Conservation (phyloP, 2,329 filamentous ascomycete species). For the Aspergillus sp. region DNA sequence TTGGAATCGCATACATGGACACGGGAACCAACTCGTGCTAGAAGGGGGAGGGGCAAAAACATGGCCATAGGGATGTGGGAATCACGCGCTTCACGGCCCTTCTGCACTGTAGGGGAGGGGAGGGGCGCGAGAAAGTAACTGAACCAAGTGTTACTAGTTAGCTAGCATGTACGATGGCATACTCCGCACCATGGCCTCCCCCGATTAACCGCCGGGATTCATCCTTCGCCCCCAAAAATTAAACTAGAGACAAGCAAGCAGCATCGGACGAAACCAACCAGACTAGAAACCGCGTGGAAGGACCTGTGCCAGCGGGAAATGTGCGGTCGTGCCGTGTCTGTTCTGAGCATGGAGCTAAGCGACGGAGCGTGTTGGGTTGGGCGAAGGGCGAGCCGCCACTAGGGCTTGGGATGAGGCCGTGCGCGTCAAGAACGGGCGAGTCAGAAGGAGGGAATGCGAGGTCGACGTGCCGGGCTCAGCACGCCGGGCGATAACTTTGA, state of each 20-base stretch:
- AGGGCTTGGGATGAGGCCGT: slow-evolving; percentile 10
- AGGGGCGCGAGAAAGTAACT: too few relatives aligned
- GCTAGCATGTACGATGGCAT: too few relatives aligned
- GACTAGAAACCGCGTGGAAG: background rate
- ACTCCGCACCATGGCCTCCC: too few relatives aligned
- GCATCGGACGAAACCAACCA: background rate
- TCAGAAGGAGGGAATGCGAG: slow-evolving; percentile 10
- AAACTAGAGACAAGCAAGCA: background rate
- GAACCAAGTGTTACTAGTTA: too few relatives aligned
- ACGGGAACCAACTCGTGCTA: too few relatives aligned
- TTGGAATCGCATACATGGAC: too few relatives aligned
- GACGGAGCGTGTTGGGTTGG: background rate
- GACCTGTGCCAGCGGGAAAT: background rate
- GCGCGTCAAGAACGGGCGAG: slow-evolving; percentile 20
- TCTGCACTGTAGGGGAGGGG: too few relatives aligned
- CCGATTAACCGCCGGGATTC: background rate
- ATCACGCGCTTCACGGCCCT: too few relatives aligned
- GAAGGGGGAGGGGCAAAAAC: too few relatives aligned
- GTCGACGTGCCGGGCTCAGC: slow-evolving; percentile 3
- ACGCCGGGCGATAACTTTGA: background rate
- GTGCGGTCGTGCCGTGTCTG: background rate
- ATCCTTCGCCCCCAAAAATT: background rate
- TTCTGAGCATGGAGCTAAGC: background rate
- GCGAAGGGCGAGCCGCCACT: slow-evolving; percentile 16
- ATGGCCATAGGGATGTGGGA: too few relatives aligned